Evolutionary conservation across 1,284 basidiomycete species (phyloP).

Genomic region (Gomphus sp.): DNA sequence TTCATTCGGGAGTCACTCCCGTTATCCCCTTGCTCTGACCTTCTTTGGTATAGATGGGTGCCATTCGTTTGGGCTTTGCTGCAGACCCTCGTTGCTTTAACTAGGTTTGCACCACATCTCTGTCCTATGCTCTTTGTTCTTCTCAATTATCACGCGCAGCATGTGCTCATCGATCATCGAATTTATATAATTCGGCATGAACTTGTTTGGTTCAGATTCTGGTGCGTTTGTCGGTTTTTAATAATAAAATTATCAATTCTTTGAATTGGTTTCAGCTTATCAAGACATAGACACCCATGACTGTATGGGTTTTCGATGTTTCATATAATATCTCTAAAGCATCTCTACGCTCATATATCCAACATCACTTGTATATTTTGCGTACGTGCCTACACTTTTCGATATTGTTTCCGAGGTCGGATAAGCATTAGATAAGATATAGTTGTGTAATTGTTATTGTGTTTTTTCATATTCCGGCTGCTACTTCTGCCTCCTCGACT

Average conservation of each 20-base stretch:
- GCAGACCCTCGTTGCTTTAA: conserved; percentile 56
- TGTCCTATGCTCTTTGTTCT: background rate
- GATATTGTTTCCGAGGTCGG: background rate
- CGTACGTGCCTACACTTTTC: background rate
- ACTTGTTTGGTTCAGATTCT: background rate
- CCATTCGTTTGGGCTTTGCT: conserved; percentile 71
- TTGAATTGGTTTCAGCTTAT: background rate
- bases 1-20: background rate
- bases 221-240: background rate
- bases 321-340: background rate
- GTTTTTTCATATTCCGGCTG: background rate
- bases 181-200: conserved; percentile 27
- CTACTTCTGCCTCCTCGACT: background rate
- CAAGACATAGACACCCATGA: background rate
- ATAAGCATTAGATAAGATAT: background rate
- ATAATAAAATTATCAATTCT: background rate
- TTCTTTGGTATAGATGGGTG: conserved; percentile 50
- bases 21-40: background rate
- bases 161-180: conserved; percentile 51
- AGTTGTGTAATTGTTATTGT: background rate
- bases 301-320: background rate
- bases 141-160: conserved; percentile 20
- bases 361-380: background rate
- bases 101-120: conserved; percentile 38
- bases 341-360: background rate